Conservation (phyloP, 83 land plant species). For the Thuja plicata region DNA sequence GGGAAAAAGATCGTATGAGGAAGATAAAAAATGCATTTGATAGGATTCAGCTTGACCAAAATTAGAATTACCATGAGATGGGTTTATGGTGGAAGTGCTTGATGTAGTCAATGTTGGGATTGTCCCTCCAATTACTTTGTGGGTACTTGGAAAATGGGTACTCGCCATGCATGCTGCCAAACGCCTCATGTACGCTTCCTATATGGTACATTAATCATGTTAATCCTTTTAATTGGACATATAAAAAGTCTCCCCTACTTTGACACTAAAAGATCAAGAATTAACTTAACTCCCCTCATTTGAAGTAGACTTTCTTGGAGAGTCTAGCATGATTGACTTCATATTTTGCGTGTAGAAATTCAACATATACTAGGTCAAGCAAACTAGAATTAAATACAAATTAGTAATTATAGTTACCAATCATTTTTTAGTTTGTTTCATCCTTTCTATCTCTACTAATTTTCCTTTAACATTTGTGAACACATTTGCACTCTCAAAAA, state of each 20-base stretch:
- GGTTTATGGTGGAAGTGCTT: constrained; percentile 17
- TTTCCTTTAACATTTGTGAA: neutral
- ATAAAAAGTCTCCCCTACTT: neutral
- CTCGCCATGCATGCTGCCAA: constrained; percentile 68
- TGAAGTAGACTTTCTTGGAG: neutral
- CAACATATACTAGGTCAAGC: neutral
- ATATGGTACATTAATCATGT: constrained; percentile 10
- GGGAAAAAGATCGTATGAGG: neutral
- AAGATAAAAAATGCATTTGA: neutral
- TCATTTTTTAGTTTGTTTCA: neutral
- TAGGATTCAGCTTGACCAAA: constrained; percentile 10
- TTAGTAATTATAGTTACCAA: neutral
- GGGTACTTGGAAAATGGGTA: neutral
- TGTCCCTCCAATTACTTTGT: neutral
- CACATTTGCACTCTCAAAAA: neutral
- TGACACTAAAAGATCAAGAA: neutral
- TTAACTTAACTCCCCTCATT: neutral
- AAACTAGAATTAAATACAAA: neutral
- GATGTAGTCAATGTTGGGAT: constrained; percentile 1
- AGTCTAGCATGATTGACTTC: neutral
- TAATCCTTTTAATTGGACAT: neutral
- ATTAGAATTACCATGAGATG: constrained; percentile 15
- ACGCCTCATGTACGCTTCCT: constrained; percentile 91
- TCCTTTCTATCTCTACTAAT: neutral
- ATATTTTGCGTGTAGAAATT: neutral